Evolutionary conservation across 2,329 filamentous ascomycete genomes (phyloP).

Genomic region (Calonectria pseudoreteaudii): DNA sequence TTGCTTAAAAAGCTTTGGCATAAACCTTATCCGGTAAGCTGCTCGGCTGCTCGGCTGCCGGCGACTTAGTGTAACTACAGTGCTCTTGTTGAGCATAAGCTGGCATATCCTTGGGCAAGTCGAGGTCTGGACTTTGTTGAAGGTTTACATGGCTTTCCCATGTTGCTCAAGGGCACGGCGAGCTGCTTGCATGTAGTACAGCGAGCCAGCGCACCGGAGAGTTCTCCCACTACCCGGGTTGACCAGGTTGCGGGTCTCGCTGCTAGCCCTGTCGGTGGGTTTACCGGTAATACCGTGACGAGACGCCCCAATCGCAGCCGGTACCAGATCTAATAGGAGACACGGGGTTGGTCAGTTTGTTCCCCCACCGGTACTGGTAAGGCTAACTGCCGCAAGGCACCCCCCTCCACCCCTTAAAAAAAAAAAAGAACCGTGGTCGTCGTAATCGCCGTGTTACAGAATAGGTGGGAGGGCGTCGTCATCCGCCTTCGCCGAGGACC

Average conservation of each 20-base stretch:
- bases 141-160: no score
- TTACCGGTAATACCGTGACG: neutral
- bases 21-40: neutral
- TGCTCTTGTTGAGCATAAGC: neutral
- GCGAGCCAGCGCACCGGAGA: neutral
- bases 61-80: no score
- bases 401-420: neutral
- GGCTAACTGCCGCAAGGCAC: neutral
- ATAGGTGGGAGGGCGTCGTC: slow-evolving; percentile 20
- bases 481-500: neutral
- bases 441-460: slow-evolving; percentile 19
- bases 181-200: neutral
- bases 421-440: neutral
- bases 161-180: neutral
- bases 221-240: neutral
- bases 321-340: neutral
- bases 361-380: neutral
- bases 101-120: neutral
- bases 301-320: neutral
- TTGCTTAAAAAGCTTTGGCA: neutral
- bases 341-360: neutral
- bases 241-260: neutral
- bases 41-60: neutral
- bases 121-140: neutral
- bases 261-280: slow-evolving; percentile 2